Evolutionary conservation across 108 stramenopile genomes (phyloP).

Genomic region (Skeletonema tropicum): DNA sequence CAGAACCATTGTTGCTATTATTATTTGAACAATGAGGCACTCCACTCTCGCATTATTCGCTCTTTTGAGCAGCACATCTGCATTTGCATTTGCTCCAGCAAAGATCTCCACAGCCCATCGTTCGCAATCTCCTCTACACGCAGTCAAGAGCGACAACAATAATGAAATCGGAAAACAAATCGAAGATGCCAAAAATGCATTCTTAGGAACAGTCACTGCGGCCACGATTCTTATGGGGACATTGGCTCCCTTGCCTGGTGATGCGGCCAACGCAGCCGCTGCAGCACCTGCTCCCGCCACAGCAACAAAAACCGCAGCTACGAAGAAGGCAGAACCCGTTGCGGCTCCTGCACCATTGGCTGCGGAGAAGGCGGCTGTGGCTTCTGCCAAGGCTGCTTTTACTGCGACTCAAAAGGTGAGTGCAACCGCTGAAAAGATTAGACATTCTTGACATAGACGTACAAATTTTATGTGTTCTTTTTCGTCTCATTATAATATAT

Average conservation of each 20-base stretch:
- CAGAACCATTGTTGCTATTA: too few species aligned
- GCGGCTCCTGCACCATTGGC: not conserved
- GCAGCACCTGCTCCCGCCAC: not conserved
- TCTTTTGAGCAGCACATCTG: constrained; percentile 2
- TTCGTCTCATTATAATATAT: not conserved
- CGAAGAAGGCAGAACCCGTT: not conserved
- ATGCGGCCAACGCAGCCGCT: not conserved
- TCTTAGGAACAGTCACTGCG: constrained; percentile 7
- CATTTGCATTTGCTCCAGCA: constrained; percentile 12
- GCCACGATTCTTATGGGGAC: constrained; percentile 2
- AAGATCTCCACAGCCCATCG: not conserved
- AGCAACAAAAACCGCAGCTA: not conserved
- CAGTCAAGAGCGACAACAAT: not conserved
- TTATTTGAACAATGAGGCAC: constrained; percentile 1
- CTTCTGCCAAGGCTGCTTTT: constrained; percentile 3
- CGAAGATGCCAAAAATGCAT: constrained; percentile 5
- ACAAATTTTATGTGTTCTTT: not conserved
- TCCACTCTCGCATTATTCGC: constrained; percentile 5
- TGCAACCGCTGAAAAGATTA: not conserved
- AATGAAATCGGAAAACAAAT: not conserved
- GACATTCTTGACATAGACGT: not conserved
- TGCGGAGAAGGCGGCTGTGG: constrained; percentile 6
- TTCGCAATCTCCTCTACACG: not conserved
- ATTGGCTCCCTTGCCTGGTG: constrained; percentile 9
- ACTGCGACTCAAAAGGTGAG: not conserved